Percentiles rank a stretch among this genome's conserved stretches.
Conservation (phyloP, 2,329 filamentous ascomycete species). For the Fusarium sp. region DNA sequence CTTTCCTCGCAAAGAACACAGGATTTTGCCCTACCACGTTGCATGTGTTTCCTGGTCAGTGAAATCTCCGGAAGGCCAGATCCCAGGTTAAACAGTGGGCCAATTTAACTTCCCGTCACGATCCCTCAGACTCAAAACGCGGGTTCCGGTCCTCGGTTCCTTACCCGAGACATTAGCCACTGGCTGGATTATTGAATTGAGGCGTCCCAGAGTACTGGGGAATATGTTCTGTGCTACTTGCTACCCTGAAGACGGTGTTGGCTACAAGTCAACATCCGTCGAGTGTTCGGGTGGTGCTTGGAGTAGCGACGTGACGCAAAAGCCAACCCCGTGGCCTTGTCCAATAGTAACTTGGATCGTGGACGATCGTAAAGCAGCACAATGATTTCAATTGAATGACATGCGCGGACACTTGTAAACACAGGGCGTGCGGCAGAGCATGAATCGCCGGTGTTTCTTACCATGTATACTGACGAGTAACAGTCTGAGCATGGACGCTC, state of each 20-base stretch:
- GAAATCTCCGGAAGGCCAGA: conserved; percentile 6
- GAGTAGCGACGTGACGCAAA: background rate
- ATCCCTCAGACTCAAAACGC: background rate
- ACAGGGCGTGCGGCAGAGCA: too few species aligned
- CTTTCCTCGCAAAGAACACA: background rate
- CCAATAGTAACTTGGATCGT: too few species aligned
- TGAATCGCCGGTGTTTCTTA: too few species aligned
- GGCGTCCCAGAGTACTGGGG: conserved; percentile 9
- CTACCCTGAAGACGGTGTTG: conserved; percentile 30
- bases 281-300: conserved; percentile 1
- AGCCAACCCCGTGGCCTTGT: too few species aligned
- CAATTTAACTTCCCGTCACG: conserved; percentile 6
- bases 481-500: too few species aligned
- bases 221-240: background rate
- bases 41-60: background rate
- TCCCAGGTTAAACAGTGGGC: conserved; percentile 4
- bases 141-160: conserved; percentile 21
- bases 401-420: too few species aligned
- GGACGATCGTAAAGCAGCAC: too few species aligned
- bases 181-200: conserved; percentile 17
- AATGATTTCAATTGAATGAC: too few species aligned
- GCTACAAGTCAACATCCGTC: conserved; percentile 8
- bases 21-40: conserved; percentile 2
- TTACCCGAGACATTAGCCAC: conserved; percentile 30
- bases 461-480: too few species aligned